Evolutionary conservation across 768 basidiomycete genomes (phyloP).

Genomic region (Tricholoma saponaceum): DNA sequence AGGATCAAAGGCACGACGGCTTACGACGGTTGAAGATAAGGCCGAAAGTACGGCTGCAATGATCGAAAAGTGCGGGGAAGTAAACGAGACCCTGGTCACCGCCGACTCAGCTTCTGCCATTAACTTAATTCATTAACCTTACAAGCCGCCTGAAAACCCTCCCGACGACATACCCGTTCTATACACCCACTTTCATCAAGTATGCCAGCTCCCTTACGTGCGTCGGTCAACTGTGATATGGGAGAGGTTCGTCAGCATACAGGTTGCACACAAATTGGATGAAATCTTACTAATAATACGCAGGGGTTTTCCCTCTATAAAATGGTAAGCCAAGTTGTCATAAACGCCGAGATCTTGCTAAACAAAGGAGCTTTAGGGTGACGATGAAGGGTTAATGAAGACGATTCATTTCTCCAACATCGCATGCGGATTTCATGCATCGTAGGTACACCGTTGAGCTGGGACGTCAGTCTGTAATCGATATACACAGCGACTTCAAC

Average conservation of each 20-base stretch:
- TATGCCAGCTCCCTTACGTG: constrained; percentile 14
- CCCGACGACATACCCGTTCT: background rate
- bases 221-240: constrained; percentile 54
- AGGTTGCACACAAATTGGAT: too few relatives aligned
- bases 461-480: background rate
- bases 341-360: background rate
- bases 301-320: constrained; percentile 52
- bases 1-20: too few relatives aligned
- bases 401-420: constrained; percentile 59
- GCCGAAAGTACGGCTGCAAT: too few relatives aligned
- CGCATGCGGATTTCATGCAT: constrained; percentile 69
- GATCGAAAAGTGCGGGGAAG: too few relatives aligned
- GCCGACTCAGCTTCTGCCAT: too few relatives aligned
- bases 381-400: constrained; percentile 50
- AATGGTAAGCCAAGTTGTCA: constrained; percentile 26
- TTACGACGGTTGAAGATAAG: too few relatives aligned
- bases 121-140: too few relatives aligned
- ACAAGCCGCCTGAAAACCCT: too few relatives aligned
- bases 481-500: constrained; percentile 45
- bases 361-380: constrained; percentile 28
- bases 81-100: too few relatives aligned
- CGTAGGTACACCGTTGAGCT: constrained; percentile 29
- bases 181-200: background rate
- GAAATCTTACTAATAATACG: background rate
- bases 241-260: constrained; percentile 40